A percentile compares a stretch with the other conserved stretches of the same genome.
phyloP scores from a whole-genome alignment of 2,329 filamentous ascomycete species.

The Sarocladiaceae sp. region DNA sequence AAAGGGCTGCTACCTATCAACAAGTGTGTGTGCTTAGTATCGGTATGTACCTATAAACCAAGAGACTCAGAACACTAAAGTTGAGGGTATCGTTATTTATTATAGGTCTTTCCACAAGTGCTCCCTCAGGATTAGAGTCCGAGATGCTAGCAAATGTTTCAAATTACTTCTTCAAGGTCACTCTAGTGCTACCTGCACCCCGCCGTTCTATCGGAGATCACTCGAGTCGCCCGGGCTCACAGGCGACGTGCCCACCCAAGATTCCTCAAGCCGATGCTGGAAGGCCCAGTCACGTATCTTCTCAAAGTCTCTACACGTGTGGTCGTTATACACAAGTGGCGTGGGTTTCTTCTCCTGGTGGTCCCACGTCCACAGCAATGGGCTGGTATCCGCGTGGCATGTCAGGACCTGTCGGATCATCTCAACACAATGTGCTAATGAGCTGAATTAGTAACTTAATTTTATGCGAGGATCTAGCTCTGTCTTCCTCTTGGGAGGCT shows the following conservation, averaged over 20 bases:
- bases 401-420: neutral
- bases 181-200: neutral
- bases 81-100: too few species aligned
- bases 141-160: neutral
- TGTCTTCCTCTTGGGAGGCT: neutral
- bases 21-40: neutral
- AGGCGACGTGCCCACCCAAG: neutral
- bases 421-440: neutral
- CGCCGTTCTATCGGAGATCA: neutral
- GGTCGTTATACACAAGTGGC: neutral
- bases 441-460: neutral
- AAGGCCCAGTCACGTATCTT: neutral
- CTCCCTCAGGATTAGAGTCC: neutral
- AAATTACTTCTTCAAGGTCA: neutral
- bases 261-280: neutral
- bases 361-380: neutral
- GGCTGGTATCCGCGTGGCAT: neutral
- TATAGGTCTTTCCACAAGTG: too few species aligned
- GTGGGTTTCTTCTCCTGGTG: neutral
- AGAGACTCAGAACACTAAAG: neutral
- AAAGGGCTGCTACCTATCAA: neutral
- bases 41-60: neutral
- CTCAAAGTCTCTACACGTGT: neutral
- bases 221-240: neutral
- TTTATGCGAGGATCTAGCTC: neutral